phyloP scores from a whole-genome alignment of 495 filamentous ascomycete genomes.

The Jackrogersella minutella region DNA sequence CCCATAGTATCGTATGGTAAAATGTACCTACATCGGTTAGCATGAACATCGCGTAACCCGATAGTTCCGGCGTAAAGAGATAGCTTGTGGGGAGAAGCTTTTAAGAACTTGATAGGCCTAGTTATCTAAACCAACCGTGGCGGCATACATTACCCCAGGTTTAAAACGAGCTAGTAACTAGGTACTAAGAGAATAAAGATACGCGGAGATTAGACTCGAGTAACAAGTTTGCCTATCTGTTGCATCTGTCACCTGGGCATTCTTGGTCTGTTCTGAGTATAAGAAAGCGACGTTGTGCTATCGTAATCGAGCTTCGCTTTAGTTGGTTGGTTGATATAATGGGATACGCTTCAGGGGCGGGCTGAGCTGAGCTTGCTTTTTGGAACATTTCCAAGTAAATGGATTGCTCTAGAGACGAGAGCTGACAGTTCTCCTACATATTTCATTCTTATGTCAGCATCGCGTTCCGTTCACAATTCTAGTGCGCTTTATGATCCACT shows the following conservation, averaged over 20 bases:
- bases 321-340: background rate
- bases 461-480: conserved; percentile 41
- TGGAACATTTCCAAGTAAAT: background rate
- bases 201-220: conserved; percentile 17
- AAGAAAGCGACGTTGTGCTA: conserved; percentile 15
- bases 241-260: background rate
- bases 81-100: conserved; percentile 36
- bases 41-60: conserved; percentile 1
- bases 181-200: conserved; percentile 5
- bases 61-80: conserved; percentile 26
- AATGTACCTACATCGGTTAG: conserved; percentile 14
- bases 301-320: conserved; percentile 10
- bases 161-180: conserved; percentile 20
- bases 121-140: conserved; percentile 9
- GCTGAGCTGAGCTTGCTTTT: conserved; percentile 24
- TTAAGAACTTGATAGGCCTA: conserved; percentile 20
- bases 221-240: background rate
- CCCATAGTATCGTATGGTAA: conserved; percentile 1
- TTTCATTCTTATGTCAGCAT: conserved; percentile 36
- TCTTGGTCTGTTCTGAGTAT: background rate
- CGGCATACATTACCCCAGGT: conserved; percentile 35
- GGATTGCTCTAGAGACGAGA: background rate
- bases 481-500: conserved; percentile 39
- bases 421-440: background rate
- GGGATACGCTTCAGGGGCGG: conserved; percentile 3